Evolutionary conservation across 169 alveolate genomes (phyloP).

Genomic region (Plasmodium berghei): DNA sequence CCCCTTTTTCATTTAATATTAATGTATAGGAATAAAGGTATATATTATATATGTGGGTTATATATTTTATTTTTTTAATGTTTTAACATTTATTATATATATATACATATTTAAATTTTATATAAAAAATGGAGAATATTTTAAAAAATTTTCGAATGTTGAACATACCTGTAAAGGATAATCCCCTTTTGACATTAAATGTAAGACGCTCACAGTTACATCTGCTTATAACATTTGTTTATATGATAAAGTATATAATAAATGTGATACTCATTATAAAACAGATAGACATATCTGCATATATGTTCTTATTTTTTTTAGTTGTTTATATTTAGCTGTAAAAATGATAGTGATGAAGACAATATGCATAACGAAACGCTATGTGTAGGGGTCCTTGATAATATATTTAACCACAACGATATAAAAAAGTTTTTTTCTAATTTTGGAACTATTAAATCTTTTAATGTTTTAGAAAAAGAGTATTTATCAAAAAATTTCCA

Average conservation of each 20-base stretch:
- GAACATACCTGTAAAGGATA: conserved; percentile 37
- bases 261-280: not conserved
- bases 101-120: conserved; percentile 9
- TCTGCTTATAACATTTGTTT: not conserved
- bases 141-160: conserved; percentile 43
- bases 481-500: conserved; percentile 58
- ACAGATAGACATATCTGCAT: not conserved
- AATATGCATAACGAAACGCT: conserved; percentile 8
- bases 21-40: no score
- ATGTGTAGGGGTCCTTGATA: conserved; percentile 62
- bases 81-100: conserved; percentile 4
- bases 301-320: not conserved
- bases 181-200: conserved; percentile 49
- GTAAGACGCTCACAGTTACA: conserved; percentile 14
- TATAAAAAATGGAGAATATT: conserved; percentile 24
- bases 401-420: conserved; percentile 34
- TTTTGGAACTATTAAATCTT: conserved; percentile 50
- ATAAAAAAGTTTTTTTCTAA: conserved; percentile 38
- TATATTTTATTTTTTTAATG: not conserved
- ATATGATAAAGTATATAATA: not conserved
- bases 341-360: conserved; percentile 10
- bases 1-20: no score
- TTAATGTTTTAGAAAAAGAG: conserved; percentile 24
- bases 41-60: no score
- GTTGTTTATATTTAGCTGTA: conserved; percentile 40